Base-by-base conservation (phyloP, 441 rosid genomes). In the Populus trichocarpa region DNA sequence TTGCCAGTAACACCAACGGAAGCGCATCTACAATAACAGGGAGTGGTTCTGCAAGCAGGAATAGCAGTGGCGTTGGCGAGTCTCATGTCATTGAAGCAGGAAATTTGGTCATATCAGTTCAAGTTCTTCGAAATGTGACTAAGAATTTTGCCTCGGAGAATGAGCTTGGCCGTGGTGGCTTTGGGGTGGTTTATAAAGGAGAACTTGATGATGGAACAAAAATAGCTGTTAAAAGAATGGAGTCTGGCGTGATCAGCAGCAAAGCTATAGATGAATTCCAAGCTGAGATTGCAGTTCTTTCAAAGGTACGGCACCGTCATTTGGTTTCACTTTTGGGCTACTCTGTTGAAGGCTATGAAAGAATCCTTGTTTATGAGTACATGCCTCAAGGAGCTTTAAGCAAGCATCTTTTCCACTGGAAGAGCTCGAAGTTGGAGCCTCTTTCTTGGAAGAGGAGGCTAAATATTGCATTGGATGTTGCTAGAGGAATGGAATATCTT, bases 171-270 rank as follows among this genome's bases (percentile, higher is more conserved):
- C 93, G 93, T 8, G 95, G 95, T 68, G 95, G 95, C 28, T 91
- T 91, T 71, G 95, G 95, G 35, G 95, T 88, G 30, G 95, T 91
- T 69, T 91, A 91, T 38, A 90, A 90, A 72, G 94, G 96, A 70
- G 92, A 89, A 30, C 75, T 92, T n/a, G 90, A 88, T 14, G 93
- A 88, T 46, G 95, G 95, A 77, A 90, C 93, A 23, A 82, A 81
- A 75, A 91, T 91, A 67, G 95, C 95, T 1, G 95, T 91, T 70
- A 91, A 91, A 87, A 84, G 95, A 84, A 91, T 91, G 95, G 95
- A 91, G 78, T 81, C 88, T 20, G 87, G 93, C 59, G 87, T 86
- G 67, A 86, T 90, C 63, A 82, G 81, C 83, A 89, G n/a, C 83
- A 91, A 87, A 84, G 95, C 90, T 22, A 71, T 91, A 73, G 84